phyloP scores from a whole-genome alignment of 2,329 filamentous ascomycete species.

The Aspergillus sp. region DNA sequence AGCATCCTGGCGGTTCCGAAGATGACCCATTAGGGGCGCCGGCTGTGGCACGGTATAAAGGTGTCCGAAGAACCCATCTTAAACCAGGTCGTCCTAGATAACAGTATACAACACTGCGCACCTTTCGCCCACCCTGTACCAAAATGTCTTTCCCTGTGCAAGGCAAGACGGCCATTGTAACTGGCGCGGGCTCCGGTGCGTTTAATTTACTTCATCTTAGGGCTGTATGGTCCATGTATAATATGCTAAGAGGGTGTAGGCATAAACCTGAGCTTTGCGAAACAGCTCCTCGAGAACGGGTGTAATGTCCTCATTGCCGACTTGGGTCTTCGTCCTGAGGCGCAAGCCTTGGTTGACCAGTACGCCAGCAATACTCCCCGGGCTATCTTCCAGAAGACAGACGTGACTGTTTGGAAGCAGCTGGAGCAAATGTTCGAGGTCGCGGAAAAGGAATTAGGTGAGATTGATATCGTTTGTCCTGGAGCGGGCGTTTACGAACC shows the following conservation, averaged over 20 bases:
- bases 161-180: slow-evolving; percentile 54
- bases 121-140: neutral
- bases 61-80: neutral
- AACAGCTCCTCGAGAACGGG: slow-evolving; percentile 43
- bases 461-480: slow-evolving; percentile 48
- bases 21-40: neutral
- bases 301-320: slow-evolving; percentile 50
- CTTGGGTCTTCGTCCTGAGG: slow-evolving; percentile 46
- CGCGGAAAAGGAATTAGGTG: slow-evolving; percentile 50
- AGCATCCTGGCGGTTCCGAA: neutral
- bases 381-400: slow-evolving; percentile 47
- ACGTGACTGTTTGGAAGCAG: slow-evolving; percentile 52
- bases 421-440: slow-evolving; percentile 51
- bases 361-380: slow-evolving; percentile 31
- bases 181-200: slow-evolving; percentile 55
- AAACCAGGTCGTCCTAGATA: neutral
- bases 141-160: slow-evolving; percentile 42
- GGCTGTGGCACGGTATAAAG: neutral
- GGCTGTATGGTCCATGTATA: neutral
- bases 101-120: neutral
- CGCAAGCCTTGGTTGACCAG: slow-evolving; percentile 40
- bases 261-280: slow-evolving; percentile 48
- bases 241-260: slow-evolving; percentile 27
- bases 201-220: slow-evolving; percentile 1
- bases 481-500: slow-evolving; percentile 48